Conservation (phyloP, 2,329 filamentous ascomycete genomes). For the Aspergillus sp. region DNA sequence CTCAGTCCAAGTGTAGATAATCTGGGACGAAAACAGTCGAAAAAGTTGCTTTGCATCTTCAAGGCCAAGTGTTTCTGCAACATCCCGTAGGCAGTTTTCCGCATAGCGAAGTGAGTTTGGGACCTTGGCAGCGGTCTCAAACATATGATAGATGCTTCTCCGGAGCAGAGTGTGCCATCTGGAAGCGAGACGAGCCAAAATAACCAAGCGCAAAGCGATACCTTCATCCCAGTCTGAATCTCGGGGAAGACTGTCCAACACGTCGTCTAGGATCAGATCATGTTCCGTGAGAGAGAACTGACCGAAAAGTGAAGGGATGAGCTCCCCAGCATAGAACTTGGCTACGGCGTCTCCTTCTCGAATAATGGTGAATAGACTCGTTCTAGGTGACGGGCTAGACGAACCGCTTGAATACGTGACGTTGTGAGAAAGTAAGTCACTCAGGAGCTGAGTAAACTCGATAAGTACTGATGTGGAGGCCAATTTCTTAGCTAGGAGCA, state of each 20-base stretch:
- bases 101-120: slow-evolving; percentile 68
- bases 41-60: slow-evolving; percentile 72
- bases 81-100: slow-evolving; percentile 65
- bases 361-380: slow-evolving; percentile 74
- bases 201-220: slow-evolving; percentile 78
- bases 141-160: slow-evolving; percentile 88
- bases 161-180: slow-evolving; percentile 83
- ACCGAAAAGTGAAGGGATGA: slow-evolving; percentile 73
- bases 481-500: slow-evolving; percentile 65
- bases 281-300: slow-evolving; percentile 81
- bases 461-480: slow-evolving; percentile 71
- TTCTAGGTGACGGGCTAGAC: slow-evolving; percentile 64
- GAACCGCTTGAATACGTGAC: slow-evolving; percentile 66
- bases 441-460: slow-evolving; percentile 67
- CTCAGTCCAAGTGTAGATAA: slow-evolving; percentile 88
- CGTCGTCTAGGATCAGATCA: slow-evolving; percentile 79
- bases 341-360: slow-evolving; percentile 66
- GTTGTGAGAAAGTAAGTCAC: slow-evolving; percentile 67
- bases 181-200: slow-evolving; percentile 75
- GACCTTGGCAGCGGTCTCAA: slow-evolving; percentile 81
- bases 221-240: slow-evolving; percentile 74
- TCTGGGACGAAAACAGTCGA: slow-evolving; percentile 78
- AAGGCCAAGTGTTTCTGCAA: slow-evolving; percentile 67
- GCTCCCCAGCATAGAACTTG: slow-evolving; percentile 72
- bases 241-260: slow-evolving; percentile 75